Conservation (phyloP, 495 filamentous ascomycete genomes). For the Delitschia confertaspora region DNA sequence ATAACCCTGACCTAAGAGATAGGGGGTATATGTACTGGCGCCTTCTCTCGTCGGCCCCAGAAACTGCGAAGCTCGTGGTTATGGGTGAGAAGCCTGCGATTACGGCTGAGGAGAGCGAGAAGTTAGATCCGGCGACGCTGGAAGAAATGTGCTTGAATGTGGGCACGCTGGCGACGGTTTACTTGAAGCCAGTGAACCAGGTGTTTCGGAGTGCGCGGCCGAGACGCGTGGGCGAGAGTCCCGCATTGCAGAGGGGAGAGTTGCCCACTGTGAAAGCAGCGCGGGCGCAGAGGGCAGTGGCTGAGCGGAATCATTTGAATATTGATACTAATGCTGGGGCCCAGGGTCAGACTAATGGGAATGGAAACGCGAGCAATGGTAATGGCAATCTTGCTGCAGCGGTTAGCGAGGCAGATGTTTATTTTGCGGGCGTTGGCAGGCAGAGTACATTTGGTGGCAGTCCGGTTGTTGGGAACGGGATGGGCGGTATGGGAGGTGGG, state of each 20-base stretch:
- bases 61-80: constrained; percentile 75
- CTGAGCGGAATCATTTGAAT: constrained; percentile 12
- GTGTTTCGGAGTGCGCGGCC: constrained; percentile 90
- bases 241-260: constrained; percentile 63
- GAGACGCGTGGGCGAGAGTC: constrained; percentile 64
- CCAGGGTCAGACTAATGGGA: constrained; percentile 45
- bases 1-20: constrained; percentile 93
- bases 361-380: constrained; percentile 4
- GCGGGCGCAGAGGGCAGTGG: constrained; percentile 36
- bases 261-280: constrained; percentile 36
- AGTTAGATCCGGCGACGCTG: constrained; percentile 79
- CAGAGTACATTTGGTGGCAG: constrained; percentile 38
- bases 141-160: constrained; percentile 97
- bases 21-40: constrained; percentile 99
- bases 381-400: constrained; percentile 11
- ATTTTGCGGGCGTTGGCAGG: constrained; percentile 38
- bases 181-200: constrained; percentile 93
- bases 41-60: constrained; percentile 86
- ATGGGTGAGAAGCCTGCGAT: constrained; percentile 97
- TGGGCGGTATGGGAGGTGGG: constrained; percentile 30
- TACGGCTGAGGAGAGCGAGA: constrained; percentile 83
- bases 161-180: constrained; percentile 92
- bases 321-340: constrained; percentile 28
- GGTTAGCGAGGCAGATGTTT: constrained; percentile 34
- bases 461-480: constrained; percentile 30